Evolutionary conservation across 176 grass and related monocot genomes (phyloP), one percentile per base, ranked within the genome.

Genomic region (Eragrostis nindensis): DNA sequence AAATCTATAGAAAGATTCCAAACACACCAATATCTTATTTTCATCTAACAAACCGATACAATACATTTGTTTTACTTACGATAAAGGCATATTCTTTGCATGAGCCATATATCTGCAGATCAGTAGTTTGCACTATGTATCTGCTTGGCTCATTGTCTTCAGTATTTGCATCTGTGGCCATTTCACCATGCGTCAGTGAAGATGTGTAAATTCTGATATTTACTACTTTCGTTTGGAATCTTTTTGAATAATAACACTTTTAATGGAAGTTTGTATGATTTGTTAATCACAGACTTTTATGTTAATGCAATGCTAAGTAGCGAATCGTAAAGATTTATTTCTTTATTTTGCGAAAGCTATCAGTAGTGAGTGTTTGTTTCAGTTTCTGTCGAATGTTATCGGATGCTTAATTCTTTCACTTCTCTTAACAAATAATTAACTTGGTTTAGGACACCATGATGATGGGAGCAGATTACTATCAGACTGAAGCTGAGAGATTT

Each of bases 391-490:
- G 7, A 73, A 86, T 25, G 8, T 45, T 68, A 22, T 49, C 27
- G n/a, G n/a, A 44, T 84, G 7, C 16, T 68, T 42, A 41, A 68
- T 52, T 77, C 8, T 78, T 39, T 88, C 21, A 68, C 50, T 4
- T 30, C n/a, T 29, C 15, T 54, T 70, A 10, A 68, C 11, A 3
- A 45, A 71, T 30, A 63, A 70, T 21, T 11, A 84, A 76, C 54
- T 85, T 64, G 22, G 62, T 87, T 30, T 84, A 91, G 92, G 86
- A 94, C 61, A 91, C 92, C 42, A 94, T 94, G 92, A 91, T 94
- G 92, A 87, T 94, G 86, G 89, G 92, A 62, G 89, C 92, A 91
- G 92, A 94, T 85, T 91, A 82, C 55, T 94, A 94, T 73, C 92
- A 91, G 74, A 91, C 92, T 77, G 89, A 91, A 68, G 83, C 71